Percentiles rank a stretch among this genome's conserved stretches.
Evolutionary conservation across 768 basidiomycete species (phyloP).

Genomic region (Lentinula aciculospora): DNA sequence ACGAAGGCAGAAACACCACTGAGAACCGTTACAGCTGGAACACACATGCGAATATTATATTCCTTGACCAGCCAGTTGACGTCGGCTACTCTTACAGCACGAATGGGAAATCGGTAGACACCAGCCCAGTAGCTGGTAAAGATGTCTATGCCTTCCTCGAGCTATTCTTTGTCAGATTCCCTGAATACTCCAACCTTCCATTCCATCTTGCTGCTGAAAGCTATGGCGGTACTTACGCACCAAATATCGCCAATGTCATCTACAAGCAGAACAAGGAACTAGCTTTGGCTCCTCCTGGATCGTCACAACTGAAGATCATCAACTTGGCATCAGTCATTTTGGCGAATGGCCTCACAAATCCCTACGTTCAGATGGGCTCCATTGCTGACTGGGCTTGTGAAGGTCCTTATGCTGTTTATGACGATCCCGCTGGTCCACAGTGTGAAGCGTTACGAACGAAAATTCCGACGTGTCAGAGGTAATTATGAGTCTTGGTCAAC

Average conservation of each 20-base stretch:
- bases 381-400: slow-evolving; percentile 82
- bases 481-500: not conserved
- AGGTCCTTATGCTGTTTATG: slow-evolving; percentile 77
- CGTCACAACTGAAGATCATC: slow-evolving; percentile 54
- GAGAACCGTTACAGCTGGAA: slow-evolving; percentile 86
- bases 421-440: slow-evolving; percentile 60
- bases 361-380: slow-evolving; percentile 72
- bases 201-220: slow-evolving; percentile 83
- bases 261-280: slow-evolving; percentile 69
- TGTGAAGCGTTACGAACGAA: slow-evolving; percentile 60
- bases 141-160: slow-evolving; percentile 87
- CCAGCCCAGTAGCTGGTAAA: slow-evolving; percentile 79
- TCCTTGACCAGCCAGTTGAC: slow-evolving; percentile 78
- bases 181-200: slow-evolving; percentile 60
- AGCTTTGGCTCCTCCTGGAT: slow-evolving; percentile 26
- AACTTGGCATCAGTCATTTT: slow-evolving; percentile 82
- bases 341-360: slow-evolving; percentile 85
- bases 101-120: slow-evolving; percentile 69
- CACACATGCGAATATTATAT: slow-evolving; percentile 67
- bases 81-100: slow-evolving; percentile 89
- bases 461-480: slow-evolving; percentile 62
- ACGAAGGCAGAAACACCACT: slow-evolving; percentile 66
- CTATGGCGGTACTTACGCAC: slow-evolving; percentile 76
- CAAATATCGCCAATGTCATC: slow-evolving; percentile 82
- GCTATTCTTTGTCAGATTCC: slow-evolving; percentile 73